phyloP scores from a whole-genome alignment of 768 basidiomycete genomes.

The Mycena latifolia region DNA sequence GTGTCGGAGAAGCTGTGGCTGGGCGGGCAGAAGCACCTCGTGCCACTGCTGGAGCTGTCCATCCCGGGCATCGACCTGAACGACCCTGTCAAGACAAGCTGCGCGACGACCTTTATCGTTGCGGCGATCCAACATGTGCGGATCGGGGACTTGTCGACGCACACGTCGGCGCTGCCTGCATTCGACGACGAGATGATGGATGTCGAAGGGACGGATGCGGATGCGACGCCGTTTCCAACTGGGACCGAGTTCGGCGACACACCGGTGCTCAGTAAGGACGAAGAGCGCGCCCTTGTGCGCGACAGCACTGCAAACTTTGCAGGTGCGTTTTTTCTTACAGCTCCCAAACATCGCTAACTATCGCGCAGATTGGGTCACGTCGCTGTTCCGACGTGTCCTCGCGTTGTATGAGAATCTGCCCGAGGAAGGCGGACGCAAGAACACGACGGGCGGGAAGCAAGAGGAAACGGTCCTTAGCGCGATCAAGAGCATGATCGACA shows the following conservation, averaged over 20 bases:
- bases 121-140: slow-evolving; percentile 81
- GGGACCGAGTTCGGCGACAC: slow-evolving; percentile 58
- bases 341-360: neutral
- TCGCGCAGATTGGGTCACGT: slow-evolving; percentile 79
- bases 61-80: slow-evolving; percentile 95
- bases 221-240: slow-evolving; percentile 62
- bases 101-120: slow-evolving; percentile 83
- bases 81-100: slow-evolving; percentile 84
- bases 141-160: slow-evolving; percentile 79
- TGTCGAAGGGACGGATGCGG: slow-evolving; percentile 55
- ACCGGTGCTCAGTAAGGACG: slow-evolving; percentile 65
- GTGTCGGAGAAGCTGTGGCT: slow-evolving; percentile 85
- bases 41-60: slow-evolving; percentile 89
- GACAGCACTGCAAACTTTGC: slow-evolving; percentile 87
- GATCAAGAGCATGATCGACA: slow-evolving; percentile 84
- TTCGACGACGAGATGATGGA: slow-evolving; percentile 69
- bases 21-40: slow-evolving; percentile 88
- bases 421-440: slow-evolving; percentile 92
- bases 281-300: slow-evolving; percentile 78
- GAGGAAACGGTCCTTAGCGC: slow-evolving; percentile 84
- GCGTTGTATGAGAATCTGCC: slow-evolving; percentile 93
- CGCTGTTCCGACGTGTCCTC: slow-evolving; percentile 82
- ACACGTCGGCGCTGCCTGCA: slow-evolving; percentile 65
- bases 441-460: slow-evolving; percentile 87
- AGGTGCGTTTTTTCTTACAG: slow-evolving; percentile 54